Conservation (phyloP, 2,329 filamentous ascomycete genomes). For the Rutstroemia sp. region DNA sequence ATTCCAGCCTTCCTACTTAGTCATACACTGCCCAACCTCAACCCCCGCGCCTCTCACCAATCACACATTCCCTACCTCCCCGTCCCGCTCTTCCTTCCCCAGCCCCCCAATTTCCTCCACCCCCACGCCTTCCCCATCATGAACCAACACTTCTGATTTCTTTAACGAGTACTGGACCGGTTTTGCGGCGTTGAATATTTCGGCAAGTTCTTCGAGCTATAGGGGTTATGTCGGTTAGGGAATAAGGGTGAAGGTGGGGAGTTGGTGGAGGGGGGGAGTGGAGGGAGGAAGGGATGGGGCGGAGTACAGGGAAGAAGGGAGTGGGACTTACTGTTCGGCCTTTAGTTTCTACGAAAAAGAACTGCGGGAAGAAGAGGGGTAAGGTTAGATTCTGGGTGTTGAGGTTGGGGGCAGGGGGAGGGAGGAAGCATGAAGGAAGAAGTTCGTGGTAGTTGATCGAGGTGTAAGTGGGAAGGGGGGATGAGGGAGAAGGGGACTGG, state of each 20-base stretch:
- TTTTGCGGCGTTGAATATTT: slow-evolving; percentile 3
- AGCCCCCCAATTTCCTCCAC: neutral
- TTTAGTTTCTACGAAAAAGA: slow-evolving; percentile 8
- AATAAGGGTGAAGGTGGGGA: neutral
- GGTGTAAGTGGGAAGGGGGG: fast-evolving
- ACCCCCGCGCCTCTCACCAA: too few species aligned
- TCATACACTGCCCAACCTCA: too few species aligned
- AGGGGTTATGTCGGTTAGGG: neutral
- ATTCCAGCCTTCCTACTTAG: too few species aligned
- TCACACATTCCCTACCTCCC: too few species aligned
- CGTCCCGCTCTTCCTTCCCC: neutral
- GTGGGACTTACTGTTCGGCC: neutral
- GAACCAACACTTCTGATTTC: neutral
- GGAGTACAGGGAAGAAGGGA: too few species aligned
- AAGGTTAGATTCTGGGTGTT: neutral
- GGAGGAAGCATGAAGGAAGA: neutral
- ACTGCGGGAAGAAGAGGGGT: neutral
- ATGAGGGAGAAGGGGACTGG: neutral
- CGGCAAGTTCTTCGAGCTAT: slow-evolving; percentile 4
- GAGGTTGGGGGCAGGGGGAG: neutral
- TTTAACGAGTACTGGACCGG: slow-evolving; percentile 2
- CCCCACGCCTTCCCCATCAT: neutral
- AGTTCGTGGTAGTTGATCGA: neutral
- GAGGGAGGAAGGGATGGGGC: too few species aligned
- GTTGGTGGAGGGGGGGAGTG: neutral